Evolutionary conservation across 805 yeast species (phyloP), one percentile per base, ranked within the genome.

Genomic region (Candida tibetensis): DNA sequence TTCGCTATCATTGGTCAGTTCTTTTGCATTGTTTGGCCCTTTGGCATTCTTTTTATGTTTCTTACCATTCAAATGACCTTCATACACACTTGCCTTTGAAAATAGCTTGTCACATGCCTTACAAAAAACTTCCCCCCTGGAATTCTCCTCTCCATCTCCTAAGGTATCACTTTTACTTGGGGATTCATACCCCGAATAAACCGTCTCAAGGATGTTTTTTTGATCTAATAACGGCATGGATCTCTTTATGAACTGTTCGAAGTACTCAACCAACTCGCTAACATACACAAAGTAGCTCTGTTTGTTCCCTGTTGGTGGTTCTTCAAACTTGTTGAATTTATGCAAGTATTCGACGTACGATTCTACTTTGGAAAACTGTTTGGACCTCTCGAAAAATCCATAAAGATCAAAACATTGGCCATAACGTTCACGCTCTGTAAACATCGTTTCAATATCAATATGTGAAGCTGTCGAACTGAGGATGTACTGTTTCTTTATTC

Each of bases 1-100:
- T 25, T 33, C 18, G 30, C 16, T n/a, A n/a, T n/a, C n/a, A n/a
- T n/a, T n/a, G n/a, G n/a, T n/a, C n/a, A n/a, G n/a, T n/a, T n/a
- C n/a, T n/a, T n/a, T n/a, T n/a, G n/a, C 25, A 8, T 13, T 28
- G 21, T 13, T 17, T 4, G 21, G 21, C 13, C 10, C 29, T 47
- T 52, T 17, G 12, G 48, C 53, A 27, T 77, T 77, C 47, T 79
- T 82, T 40, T 70, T 62, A 55, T 91, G 97, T 48, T 81, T 82
- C 54, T 84, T 85, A 1, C 96, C 95, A 1, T 51, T 42, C 17
- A 87, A 58, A 66, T 91, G 97, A 2, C 76, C 80, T 3, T 72
- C 60, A 53, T 69, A 89, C 0, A 85, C 93, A 0, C 88, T 62
- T 18, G 64, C 64, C 36, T 82, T 82, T 10, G 84, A 64, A 54